Percentiles rank a stretch among this genome's conserved stretches.
Conservation (phyloP, 768 basidiomycete species). For the Lentinula lateritia region DNA sequence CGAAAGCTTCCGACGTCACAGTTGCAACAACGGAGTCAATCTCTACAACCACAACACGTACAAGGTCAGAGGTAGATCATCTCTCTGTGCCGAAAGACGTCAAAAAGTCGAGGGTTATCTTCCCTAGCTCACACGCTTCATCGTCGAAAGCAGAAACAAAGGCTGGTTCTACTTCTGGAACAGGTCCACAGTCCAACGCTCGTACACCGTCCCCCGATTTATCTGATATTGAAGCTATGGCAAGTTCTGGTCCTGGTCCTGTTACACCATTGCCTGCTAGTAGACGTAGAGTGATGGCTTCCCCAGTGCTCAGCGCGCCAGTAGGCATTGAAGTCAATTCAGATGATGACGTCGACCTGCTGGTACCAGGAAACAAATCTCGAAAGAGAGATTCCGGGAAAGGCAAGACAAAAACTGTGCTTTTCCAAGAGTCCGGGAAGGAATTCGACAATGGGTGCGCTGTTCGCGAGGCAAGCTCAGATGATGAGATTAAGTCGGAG, state of each 20-base stretch:
- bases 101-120: neutral
- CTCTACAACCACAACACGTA: neutral
- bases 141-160: neutral
- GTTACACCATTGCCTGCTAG: constrained; percentile 12
- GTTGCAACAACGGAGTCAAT: neutral
- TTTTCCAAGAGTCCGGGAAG: constrained; percentile 30
- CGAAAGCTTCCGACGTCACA: neutral
- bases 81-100: neutral
- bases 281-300: constrained; percentile 24
- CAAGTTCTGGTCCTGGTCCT: neutral
- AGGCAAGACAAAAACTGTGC: constrained; percentile 37
- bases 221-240: constrained; percentile 19
- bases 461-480: constrained; percentile 14
- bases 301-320: neutral
- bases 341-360: constrained; percentile 36
- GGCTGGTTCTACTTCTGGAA: neutral
- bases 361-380: neutral
- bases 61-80: neutral
- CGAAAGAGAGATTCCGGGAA: constrained; percentile 15
- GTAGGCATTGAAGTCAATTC: constrained; percentile 14
- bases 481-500: constrained; percentile 13
- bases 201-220: constrained; percentile 29
- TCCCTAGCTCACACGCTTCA: neutral
- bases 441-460: constrained; percentile 16
- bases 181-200: neutral